phyloP scores from a whole-genome alignment of 331 rosid genomes.

The Rosa hybrid region DNA sequence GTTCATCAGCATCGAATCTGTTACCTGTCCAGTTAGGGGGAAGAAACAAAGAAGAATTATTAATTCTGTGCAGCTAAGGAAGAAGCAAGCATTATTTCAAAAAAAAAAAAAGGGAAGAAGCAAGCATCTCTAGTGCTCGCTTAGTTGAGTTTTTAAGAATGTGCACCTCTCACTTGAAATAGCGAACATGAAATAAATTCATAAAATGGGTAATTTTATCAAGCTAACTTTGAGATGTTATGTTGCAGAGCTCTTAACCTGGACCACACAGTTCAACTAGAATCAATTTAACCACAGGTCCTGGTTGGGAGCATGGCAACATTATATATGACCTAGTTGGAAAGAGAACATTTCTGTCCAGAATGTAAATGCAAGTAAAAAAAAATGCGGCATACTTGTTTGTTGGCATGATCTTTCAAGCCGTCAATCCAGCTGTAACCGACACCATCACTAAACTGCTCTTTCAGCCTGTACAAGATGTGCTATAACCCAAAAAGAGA shows the following conservation, averaged over 20 bases:
- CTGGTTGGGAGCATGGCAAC: background rate
- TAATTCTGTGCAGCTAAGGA: slow-evolving; percentile 4
- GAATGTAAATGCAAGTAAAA: background rate
- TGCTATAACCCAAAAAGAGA: slow-evolving; percentile 42
- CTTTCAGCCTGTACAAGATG: slow-evolving; percentile 93
- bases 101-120: background rate
- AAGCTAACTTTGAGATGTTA: background rate
- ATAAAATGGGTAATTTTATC: background rate
- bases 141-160: background rate
- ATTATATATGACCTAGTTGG: background rate
- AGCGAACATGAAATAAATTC: background rate
- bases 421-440: slow-evolving; percentile 99
- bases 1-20: slow-evolving; percentile 69
- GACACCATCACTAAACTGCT: slow-evolving; percentile 96
- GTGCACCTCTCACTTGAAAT: slow-evolving; percentile 13
- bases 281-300: background rate
- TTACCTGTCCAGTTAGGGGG: slow-evolving; percentile 49
- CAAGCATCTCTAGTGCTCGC: background rate
- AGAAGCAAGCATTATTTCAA: background rate
- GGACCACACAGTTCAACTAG: background rate
- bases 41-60: background rate
- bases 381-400: slow-evolving; percentile 53
- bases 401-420: slow-evolving; percentile 77
- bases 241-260: background rate
- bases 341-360: background rate